Evolutionary conservation across 2,329 filamentous ascomycete species (phyloP), one percentile per base, ranked within the genome.

Genomic region (Domatiomyces globalis): DNA sequence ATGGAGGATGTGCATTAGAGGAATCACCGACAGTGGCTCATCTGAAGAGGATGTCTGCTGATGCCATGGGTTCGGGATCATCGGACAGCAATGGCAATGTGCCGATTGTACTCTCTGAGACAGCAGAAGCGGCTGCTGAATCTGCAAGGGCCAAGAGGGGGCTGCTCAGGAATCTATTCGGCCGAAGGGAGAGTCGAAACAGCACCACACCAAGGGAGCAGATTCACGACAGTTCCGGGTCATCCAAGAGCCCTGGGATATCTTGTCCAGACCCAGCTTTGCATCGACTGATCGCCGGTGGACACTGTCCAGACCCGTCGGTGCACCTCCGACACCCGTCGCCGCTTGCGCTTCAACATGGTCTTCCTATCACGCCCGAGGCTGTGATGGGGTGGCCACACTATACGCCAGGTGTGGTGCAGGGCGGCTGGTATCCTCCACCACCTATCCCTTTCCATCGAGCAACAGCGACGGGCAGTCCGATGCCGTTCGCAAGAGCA

Each of bases 111-210:
- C 48, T 61, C 20, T 56, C 58, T 45, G 48, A 50, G 10, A 49
- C 58, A 4, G 60, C 57, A 36, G 53, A 55, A 42, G 58, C 58
- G 22, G 60, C 60, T 12, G 60, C 60, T 8, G 49, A 58, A 29
- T 61, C 60, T 8, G 60, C 60, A 18, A 61, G 56, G 48, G 44
- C 53, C 9, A 61, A 58, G 49, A 52, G 60, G 10, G 54, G 54
- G 12, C 53, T 58, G n/a, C 50, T 58, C 10, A 53, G 50, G 43
- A 44, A 49, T 27, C 48, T 56, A 4, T 56, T 58, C 47, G 49
- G 49, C 4, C 46, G 27, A 20, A 43, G 20, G 49, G 50, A 43
- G 50, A 49, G 29, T 49, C 49, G 22, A 54, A 36, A 19, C 43
- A 43, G 46, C 52, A 49, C 20, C 44, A 46, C 17, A 51, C 46